Evolutionary conservation across 2,329 filamentous ascomycete genomes (phyloP), one percentile per base, ranked within the genome.

Genomic region (Cordyceps javanica): DNA sequence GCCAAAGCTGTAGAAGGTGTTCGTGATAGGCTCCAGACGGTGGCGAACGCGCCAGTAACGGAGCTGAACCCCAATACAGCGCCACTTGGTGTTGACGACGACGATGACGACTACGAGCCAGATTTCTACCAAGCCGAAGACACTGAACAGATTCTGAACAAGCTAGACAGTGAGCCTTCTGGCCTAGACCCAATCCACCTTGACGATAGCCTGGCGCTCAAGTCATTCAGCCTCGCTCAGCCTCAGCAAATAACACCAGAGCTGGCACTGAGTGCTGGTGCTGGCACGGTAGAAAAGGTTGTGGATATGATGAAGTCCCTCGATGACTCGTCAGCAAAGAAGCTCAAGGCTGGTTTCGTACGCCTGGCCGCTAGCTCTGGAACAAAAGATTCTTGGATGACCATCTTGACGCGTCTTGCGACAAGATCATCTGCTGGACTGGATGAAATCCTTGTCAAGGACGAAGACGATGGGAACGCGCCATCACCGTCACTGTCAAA

Each of bases 351-450:
- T 60, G 93, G 94, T 1, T 88, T 97, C 69, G 89, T 89, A 66
- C 83, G 92, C 50, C 77, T 97, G 38, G 92, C 93, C 0, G 91
- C 89, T 25, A 93, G 87, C 67, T 87, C 87, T 2, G 90, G 91
- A 65, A 91, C 93, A 65, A 82, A 88, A 61, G 92, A 97, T 62
- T 89, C 91, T 0, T 97, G 93, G 92, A 83, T 96, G 63, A 94
- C 91, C 0, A 83, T 97, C 21, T 80, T 97, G 58, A 88, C 89
- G 41, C 85, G 94, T 49, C 76, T 97, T 48, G 93, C 92, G 13
- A 96, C 92, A 3, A 83, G 93, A 38, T 83, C 90, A 23, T 81
- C 84, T 13, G 83, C 85, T 25, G 88, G 88, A 2, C 78, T 96
- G 3, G 87, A 90, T 52, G 81, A 82, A 28, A 66, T 70, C 11